These are phyloP conservation scores for Cyanidiococcus yangmingshanensis DNA, from an alignment of 23 red algal species.

Conservation along the genomic window DNA sequence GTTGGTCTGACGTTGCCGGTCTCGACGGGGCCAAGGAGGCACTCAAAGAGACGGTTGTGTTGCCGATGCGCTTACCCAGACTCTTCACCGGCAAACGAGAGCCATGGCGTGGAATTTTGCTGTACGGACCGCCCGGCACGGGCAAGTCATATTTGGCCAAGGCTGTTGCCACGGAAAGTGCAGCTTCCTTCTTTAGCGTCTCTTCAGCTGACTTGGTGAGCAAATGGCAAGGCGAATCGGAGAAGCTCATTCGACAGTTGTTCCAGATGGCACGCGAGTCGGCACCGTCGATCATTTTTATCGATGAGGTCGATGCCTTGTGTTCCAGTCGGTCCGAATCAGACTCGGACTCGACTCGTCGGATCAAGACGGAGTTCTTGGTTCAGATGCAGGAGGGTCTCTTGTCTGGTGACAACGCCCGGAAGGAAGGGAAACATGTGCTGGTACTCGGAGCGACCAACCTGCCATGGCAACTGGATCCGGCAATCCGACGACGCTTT, in stretches of 20 bases:
- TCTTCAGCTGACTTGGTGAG: slow-evolving; percentile 73
- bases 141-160: slow-evolving; percentile 97
- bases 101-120: slow-evolving; percentile 90
- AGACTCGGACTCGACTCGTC: slow-evolving; percentile 71
- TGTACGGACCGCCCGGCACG: slow-evolving; percentile 98
- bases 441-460: slow-evolving; percentile 92
- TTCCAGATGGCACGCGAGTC: slow-evolving; percentile 71
- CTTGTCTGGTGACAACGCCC: background rate
- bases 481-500: slow-evolving; percentile 83
- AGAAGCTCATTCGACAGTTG: slow-evolving; percentile 83
- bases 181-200: slow-evolving; percentile 78
- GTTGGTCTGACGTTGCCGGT: slow-evolving; percentile 95
- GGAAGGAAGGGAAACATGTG: slow-evolving; percentile 44
- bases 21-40: slow-evolving; percentile 92
- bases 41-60: slow-evolving; percentile 85
- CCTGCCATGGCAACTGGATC: slow-evolving; percentile 91
- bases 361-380: slow-evolving; percentile 99
- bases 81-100: slow-evolving; percentile 87
- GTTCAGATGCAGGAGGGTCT: slow-evolving; percentile 93
- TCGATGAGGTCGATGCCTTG: slow-evolving; percentile 95
- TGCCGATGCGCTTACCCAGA: slow-evolving; percentile 75
- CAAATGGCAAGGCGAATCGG: slow-evolving; percentile 98
- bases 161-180: slow-evolving; percentile 93
- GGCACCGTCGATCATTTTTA: slow-evolving; percentile 85
- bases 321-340: slow-evolving; percentile 66